Conservation (phyloP, 805 yeast species). For the Kazachstania taianensis region DNA sequence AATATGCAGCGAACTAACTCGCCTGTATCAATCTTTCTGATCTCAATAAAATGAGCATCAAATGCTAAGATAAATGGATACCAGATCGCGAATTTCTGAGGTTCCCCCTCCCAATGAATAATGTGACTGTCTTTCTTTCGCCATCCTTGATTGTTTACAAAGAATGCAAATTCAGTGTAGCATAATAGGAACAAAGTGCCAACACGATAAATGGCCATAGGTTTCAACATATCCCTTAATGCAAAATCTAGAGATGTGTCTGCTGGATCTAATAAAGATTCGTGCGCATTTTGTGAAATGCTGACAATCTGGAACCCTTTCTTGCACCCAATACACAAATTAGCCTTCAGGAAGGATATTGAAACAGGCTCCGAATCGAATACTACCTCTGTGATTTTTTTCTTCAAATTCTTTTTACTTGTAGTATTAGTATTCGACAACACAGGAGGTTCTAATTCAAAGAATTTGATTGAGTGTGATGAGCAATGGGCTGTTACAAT, state of each 20-base stretch:
- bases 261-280: constrained; percentile 91
- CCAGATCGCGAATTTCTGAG: constrained; percentile 85
- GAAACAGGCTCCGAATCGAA: constrained; percentile 88
- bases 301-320: constrained; percentile 94
- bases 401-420: constrained; percentile 58
- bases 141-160: constrained; percentile 94
- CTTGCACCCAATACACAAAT: constrained; percentile 89
- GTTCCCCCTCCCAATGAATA: constrained; percentile 93
- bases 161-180: constrained; percentile 89
- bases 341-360: constrained; percentile 79
- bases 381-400: constrained; percentile 61
- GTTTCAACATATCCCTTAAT: constrained; percentile 57
- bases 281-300: constrained; percentile 72
- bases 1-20: constrained; percentile 78
- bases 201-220: constrained; percentile 83
- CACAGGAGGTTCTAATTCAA: constrained; percentile 68
- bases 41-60: constrained; percentile 83
- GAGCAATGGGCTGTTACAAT: constrained; percentile 85
- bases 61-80: constrained; percentile 90
- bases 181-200: constrained; percentile 81
- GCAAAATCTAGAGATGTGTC: constrained; percentile 96
- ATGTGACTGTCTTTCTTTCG: constrained; percentile 88
- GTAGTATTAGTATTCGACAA: constrained; percentile 17
- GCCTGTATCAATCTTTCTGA: constrained; percentile 81
- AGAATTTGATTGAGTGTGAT: constrained; percentile 69